Evolutionary conservation across 116 monocot genomes (phyloP).

Genomic region (Posidonia oceanica): DNA sequence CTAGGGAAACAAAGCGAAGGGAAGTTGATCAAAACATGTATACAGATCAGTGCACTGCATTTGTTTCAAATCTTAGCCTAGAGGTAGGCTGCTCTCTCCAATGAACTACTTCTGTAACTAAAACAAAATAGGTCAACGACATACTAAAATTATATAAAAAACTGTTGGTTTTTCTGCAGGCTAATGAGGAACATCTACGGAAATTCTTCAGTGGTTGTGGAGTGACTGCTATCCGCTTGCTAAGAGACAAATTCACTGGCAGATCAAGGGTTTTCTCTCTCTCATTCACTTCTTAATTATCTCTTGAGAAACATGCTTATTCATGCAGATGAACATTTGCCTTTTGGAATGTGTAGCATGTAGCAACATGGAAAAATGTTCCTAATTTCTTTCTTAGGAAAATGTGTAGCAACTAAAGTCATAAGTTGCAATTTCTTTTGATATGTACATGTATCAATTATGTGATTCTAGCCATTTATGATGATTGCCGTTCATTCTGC

Average conservation of each 20-base stretch:
- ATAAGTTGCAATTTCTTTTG: too few species aligned
- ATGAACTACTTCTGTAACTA: neutral
- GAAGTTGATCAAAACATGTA: slow-evolving; percentile 34
- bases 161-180: slow-evolving; percentile 26
- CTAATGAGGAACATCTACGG: slow-evolving; percentile 62
- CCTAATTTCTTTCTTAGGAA: too few species aligned
- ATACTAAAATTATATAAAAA: neutral
- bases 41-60: slow-evolving; percentile 79
- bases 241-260: slow-evolving; percentile 69
- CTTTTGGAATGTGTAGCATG: too few species aligned
- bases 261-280: slow-evolving; percentile 52
- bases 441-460: too few species aligned
- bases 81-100: slow-evolving; percentile 26
- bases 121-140: neutral
- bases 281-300: neutral
- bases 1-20: slow-evolving; percentile 22
- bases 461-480: too few species aligned
- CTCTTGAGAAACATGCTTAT: neutral
- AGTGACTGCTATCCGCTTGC: slow-evolving; percentile 54
- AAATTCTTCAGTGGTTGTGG: slow-evolving; percentile 65
- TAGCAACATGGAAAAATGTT: too few species aligned
- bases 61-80: slow-evolving; percentile 68
- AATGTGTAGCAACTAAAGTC: too few species aligned
- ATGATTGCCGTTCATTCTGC: too few species aligned
- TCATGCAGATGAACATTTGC: too few species aligned